These are phyloP conservation scores for Stachybotrys chlorohalonatus DNA, from an alignment of 2,329 filamentous ascomycete genomes.

Conservation along the genomic window DNA sequence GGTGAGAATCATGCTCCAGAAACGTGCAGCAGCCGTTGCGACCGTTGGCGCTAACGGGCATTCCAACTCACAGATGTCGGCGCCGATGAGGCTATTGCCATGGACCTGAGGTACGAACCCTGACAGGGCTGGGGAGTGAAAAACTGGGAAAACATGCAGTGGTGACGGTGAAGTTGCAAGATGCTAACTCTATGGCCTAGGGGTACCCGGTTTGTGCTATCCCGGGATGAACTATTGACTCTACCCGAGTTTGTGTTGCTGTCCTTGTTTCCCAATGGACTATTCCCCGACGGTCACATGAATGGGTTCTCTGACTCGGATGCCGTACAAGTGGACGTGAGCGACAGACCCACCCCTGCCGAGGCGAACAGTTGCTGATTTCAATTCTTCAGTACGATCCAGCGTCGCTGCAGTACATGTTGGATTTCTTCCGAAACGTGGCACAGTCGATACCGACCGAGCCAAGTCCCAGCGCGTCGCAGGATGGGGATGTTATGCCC, in stretches of 20 bases:
- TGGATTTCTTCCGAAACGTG: slow-evolving; percentile 94
- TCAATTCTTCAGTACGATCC: slow-evolving; percentile 71
- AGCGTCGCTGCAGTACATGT: slow-evolving; percentile 94
- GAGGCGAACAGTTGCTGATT: slow-evolving; percentile 6
- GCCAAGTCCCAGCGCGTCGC: slow-evolving; percentile 55
- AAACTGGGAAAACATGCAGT: neutral
- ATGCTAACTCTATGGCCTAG: slow-evolving; percentile 37
- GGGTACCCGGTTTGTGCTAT: slow-evolving; percentile 87
- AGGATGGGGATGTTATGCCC: slow-evolving; percentile 52
- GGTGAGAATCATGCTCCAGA: slow-evolving; percentile 40
- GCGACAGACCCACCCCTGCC: slow-evolving; percentile 19
- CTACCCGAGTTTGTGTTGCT: slow-evolving; percentile 94
- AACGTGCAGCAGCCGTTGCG: neutral
- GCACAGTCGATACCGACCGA: slow-evolving; percentile 89
- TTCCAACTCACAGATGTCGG: slow-evolving; percentile 51
- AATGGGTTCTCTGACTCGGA: slow-evolving; percentile 88
- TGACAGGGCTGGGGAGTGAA: neutral
- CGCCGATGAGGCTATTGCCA: slow-evolving; percentile 86
- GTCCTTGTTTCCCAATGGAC: slow-evolving; percentile 96
- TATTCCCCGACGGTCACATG: slow-evolving; percentile 94
- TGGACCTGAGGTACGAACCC: slow-evolving; percentile 71
- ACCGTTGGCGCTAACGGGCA: slow-evolving; percentile 1
- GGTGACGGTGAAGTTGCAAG: neutral
- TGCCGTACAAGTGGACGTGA: slow-evolving; percentile 93
- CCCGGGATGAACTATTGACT: slow-evolving; percentile 87